Percentiles rank a stretch among this genome's conserved stretches.
These are phyloP conservation scores for Phyllosticta citriasiana DNA, from an alignment of 2,329 filamentous ascomycete genomes.

Conservation along the genomic window DNA sequence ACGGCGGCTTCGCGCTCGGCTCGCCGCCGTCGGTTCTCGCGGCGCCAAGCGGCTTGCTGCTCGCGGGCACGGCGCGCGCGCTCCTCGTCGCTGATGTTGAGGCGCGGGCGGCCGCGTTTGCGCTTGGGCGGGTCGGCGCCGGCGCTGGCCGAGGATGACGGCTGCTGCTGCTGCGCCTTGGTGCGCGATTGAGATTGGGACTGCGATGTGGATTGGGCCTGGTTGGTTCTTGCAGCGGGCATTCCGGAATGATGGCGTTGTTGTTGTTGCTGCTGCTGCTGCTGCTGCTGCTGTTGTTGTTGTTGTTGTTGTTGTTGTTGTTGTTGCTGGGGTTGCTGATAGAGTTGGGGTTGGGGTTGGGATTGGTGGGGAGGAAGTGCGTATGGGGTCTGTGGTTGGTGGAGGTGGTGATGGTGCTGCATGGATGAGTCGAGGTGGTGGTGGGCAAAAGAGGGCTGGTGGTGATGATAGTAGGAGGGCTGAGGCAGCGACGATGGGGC, in stretches of 20 bases:
- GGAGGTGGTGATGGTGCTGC: not conserved
- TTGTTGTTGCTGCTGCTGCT: not conserved
- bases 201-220: not conserved
- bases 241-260: not conserved
- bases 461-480: not conserved
- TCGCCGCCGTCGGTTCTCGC: slow-evolving; percentile 2
- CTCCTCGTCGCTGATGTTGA: slow-evolving; percentile 9
- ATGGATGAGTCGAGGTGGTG: not conserved
- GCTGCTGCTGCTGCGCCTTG: not conserved
- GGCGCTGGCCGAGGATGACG: not conserved
- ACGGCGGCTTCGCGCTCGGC: slow-evolving; percentile 35
- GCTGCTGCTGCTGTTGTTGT: not conserved
- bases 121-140: not conserved
- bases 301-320: not conserved
- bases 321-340: not conserved
- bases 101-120: slow-evolving; percentile 10
- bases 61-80: slow-evolving; percentile 4
- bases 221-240: not conserved
- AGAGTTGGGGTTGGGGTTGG: not conserved
- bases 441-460: not conserved
- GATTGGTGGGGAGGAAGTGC: not conserved
- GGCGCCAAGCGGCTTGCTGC: slow-evolving; percentile 9
- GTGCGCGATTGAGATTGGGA: not conserved
- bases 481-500: not conserved
- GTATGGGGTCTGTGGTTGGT: not conserved